Conservation (phyloP, 495 filamentous ascomycete species). For the Neurospora discreta region DNA sequence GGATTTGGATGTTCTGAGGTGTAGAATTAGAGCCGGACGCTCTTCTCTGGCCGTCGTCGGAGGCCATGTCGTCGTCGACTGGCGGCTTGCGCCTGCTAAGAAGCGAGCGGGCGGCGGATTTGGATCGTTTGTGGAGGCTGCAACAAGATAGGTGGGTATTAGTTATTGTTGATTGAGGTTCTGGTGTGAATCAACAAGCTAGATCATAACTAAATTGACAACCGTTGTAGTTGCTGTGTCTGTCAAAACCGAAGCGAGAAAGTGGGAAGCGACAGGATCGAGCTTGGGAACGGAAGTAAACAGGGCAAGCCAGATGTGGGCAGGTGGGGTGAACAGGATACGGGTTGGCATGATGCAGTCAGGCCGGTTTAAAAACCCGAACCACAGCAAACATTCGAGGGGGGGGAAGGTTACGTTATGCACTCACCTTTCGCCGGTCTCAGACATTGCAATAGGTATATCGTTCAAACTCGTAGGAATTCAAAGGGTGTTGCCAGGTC, state of each 20-base stretch:
- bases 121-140: conserved; percentile 41
- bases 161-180: neutral
- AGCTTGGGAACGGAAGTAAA: neutral
- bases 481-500: neutral
- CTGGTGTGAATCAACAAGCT: neutral
- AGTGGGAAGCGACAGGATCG: neutral
- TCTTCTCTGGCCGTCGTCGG: conserved; percentile 28
- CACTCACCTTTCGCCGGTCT: conserved; percentile 32
- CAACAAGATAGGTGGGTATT: neutral
- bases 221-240: neutral
- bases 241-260: neutral
- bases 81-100: conserved; percentile 33
- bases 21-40: conserved; percentile 18
- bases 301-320: neutral
- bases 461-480: neutral
- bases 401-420: too few species aligned
- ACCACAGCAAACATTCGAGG: neutral
- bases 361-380: neutral
- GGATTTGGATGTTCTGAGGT: conserved; percentile 23
- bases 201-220: neutral
- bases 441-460: conserved; percentile 23
- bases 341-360: neutral
- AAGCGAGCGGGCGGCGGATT: conserved; percentile 38
- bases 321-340: neutral
- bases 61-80: conserved; percentile 32